phyloP scores from a whole-genome alignment of 2,329 filamentous ascomycete genomes.

The Fusarium papillatum region DNA sequence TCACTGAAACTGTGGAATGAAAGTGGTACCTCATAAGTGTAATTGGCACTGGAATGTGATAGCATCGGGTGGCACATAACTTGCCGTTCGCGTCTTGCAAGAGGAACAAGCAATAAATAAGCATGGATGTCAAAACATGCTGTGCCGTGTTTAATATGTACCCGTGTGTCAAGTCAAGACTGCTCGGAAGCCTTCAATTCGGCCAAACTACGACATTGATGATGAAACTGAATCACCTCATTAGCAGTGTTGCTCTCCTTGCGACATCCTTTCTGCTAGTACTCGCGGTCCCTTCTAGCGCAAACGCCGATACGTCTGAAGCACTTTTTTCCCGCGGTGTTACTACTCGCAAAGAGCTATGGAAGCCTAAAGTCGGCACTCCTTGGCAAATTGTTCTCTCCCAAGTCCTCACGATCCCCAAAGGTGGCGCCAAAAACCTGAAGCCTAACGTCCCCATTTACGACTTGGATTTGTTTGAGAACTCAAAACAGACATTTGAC shows the following conservation, averaged over 20 bases:
- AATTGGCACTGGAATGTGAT: background rate
- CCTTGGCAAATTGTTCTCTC: slow-evolving; percentile 75
- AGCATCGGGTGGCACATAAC: background rate
- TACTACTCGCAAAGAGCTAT: slow-evolving; percentile 49
- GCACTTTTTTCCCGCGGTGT: background rate
- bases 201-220: background rate
- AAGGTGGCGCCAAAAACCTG: slow-evolving; percentile 46
- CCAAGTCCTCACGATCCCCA: slow-evolving; percentile 57
- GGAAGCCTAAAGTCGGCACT: slow-evolving; percentile 65
- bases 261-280: background rate
- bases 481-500: slow-evolving; percentile 56
- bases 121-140: background rate
- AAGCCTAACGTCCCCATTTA: slow-evolving; percentile 64
- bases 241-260: background rate
- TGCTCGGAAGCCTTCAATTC: background rate
- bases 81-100: background rate
- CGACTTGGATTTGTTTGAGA: slow-evolving; percentile 70
- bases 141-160: background rate
- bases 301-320: background rate
- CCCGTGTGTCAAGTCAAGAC: background rate
- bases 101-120: background rate
- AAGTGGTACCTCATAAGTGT: background rate
- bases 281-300: background rate
- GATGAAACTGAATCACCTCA: background rate
- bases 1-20: background rate